Evolutionary conservation across 108 stramenopile genomes (phyloP), one percentile per base, ranked within the genome.

Genomic region (Skeletonema grethae): DNA sequence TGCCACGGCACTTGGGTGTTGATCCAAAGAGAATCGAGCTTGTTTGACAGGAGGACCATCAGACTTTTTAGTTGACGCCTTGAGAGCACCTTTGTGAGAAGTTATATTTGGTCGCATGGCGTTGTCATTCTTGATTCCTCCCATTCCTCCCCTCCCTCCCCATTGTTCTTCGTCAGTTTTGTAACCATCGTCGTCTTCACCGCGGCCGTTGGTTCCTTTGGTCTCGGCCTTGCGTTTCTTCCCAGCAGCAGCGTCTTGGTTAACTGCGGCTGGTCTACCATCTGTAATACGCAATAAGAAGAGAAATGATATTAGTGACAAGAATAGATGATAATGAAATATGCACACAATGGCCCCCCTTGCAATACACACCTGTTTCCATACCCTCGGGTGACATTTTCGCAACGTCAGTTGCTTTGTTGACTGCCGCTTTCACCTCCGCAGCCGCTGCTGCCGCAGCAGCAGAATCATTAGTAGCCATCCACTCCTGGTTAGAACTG

Each of bases 401-500:
- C 0, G 50, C 22, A 22, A 9, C 50, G 22, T 8, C 50, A 2
- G 50, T 53, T 20, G 50, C 20, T 22, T 53, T 53, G 50, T 53
- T 53, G 43, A 36, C 41, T 15, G 12, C 63, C n/a, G 41, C 63
- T 25, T 18, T 25, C 29, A 16, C 39, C 30, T 50, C 48, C 11
- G 53, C 12, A 34, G 66, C 48, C n/a, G 53, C 13, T 29, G 35
- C 22, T 11, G 34, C 30, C 53, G 32, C 46, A 46, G 25, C 64
- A 9, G 30, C 64, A 43, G 36, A 32, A 2, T 77, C 65, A 38
- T 66, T 57, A 24, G 76, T 60, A 1, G 66, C 70, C 70, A 79
- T 67, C 77, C 77, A 79, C 38, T 68, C 77, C 61, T 71, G 75
- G 57, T 80, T 80, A 35, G 79, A 80, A 53, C 79, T 80, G 15